These are phyloP conservation scores for Magnaporthiopsis incrustans DNA, from an alignment of 2,329 filamentous ascomycete species.

Conservation along the genomic window DNA sequence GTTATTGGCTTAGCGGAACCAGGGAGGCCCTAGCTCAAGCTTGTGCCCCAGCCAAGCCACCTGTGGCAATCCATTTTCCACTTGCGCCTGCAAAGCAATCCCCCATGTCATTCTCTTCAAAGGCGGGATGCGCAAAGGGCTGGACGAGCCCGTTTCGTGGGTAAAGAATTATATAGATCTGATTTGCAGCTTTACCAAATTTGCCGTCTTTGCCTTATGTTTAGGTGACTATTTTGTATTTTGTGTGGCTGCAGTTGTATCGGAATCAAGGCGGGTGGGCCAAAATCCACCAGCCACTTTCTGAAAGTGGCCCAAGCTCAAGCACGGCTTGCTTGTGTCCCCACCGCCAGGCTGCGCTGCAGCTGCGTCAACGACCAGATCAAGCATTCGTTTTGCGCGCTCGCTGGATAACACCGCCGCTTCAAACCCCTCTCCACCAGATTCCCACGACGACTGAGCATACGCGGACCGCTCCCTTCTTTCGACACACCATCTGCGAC, in stretches of 20 bases:
- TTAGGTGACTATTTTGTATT: no score
- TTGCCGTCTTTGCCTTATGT: no score
- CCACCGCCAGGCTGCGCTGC: constrained; percentile 8
- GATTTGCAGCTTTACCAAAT: no score
- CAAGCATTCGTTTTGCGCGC: background rate
- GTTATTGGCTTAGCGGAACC: background rate
- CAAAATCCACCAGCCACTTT: background rate
- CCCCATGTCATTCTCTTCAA: no score
- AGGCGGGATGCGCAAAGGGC: no score
- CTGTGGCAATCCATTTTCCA: background rate
- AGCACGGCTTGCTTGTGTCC: constrained; percentile 1
- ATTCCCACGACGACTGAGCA: background rate
- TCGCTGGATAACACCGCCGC: background rate
- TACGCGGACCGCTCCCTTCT: background rate
- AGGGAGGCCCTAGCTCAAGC: background rate
- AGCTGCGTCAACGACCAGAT: constrained; percentile 7
- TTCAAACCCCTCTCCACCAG: background rate
- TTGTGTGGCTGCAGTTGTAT: no score
- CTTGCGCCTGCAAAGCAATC: no score
- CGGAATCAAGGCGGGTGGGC: no score
- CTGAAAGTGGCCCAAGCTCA: background rate
- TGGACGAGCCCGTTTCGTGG: no score
- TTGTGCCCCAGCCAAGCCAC: background rate
- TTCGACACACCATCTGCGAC: background rate
- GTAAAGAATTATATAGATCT: no score